Conservation (phyloP, 1,284 basidiomycete genomes). For the Tremellales sp. region DNA sequence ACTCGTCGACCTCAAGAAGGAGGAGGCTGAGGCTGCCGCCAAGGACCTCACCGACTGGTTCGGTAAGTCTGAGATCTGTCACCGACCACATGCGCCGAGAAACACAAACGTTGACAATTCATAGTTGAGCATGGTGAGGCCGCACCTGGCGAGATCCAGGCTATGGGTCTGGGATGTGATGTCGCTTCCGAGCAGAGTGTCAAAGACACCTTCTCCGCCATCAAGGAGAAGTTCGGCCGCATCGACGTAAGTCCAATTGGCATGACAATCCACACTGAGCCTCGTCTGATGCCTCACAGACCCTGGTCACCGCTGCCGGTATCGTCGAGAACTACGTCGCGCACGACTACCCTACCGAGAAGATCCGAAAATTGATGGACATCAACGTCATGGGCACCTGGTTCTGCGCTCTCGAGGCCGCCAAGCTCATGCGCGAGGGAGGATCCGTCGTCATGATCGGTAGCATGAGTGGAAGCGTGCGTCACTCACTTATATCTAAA, state of each 20-base stretch:
- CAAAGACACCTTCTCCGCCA: slow-evolving; percentile 63
- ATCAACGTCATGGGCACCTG: slow-evolving; percentile 87
- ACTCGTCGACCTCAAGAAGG: slow-evolving; percentile 76
- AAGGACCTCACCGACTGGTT: slow-evolving; percentile 64
- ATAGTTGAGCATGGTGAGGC: slow-evolving; percentile 60
- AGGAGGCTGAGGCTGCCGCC: slow-evolving; percentile 68
- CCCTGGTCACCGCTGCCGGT: slow-evolving; percentile 82
- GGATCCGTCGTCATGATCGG: slow-evolving; percentile 84
- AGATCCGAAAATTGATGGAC: slow-evolving; percentile 76
- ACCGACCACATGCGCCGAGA: background rate
- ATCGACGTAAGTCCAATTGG: slow-evolving; percentile 56
- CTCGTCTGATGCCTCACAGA: slow-evolving; percentile 6
- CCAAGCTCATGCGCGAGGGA: slow-evolving; percentile 57
- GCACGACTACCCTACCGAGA: slow-evolving; percentile 81
- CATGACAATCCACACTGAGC: background rate
- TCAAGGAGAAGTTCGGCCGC: slow-evolving; percentile 71
- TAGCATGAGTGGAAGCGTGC: slow-evolving; percentile 83
- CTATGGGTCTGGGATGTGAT: slow-evolving; percentile 79
- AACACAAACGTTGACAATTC: slow-evolving; percentile 21
- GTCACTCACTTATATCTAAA: slow-evolving; percentile 35
- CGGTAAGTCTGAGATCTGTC: slow-evolving; percentile 33
- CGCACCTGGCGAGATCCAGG: slow-evolving; percentile 60
- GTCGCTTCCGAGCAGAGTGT: slow-evolving; percentile 79
- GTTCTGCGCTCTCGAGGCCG: slow-evolving; percentile 90
- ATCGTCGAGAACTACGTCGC: slow-evolving; percentile 90